Conservation (phyloP, 306 rosid species). For the Vachellia pachyceras region DNA sequence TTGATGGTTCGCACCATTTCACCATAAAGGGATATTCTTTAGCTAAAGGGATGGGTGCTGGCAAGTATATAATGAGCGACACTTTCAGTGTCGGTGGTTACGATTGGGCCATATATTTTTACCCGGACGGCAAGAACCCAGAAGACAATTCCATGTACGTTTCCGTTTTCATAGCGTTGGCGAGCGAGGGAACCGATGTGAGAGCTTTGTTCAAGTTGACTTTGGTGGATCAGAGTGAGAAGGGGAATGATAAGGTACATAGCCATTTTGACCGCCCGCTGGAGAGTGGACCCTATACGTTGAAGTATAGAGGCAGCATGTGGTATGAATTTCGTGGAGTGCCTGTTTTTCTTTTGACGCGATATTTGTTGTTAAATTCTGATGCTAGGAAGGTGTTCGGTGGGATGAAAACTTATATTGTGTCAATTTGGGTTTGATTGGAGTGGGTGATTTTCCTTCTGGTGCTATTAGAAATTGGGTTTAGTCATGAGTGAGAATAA, state of each 20-base stretch:
- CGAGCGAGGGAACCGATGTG: constrained; percentile 13
- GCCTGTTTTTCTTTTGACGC: neutral
- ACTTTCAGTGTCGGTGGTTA: constrained; percentile 85
- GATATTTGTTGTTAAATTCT: constrained; percentile 7
- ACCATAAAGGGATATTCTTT: constrained; percentile 82
- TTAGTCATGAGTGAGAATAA: constrained; percentile 24
- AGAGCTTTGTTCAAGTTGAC: neutral
- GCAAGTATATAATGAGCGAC: constrained; percentile 81
- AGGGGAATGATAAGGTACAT: neutral
- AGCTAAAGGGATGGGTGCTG: constrained; percentile 93
- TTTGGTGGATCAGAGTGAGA: neutral
- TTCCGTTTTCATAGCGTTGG: constrained; percentile 11
- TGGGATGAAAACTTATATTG: neutral
- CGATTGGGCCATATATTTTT: constrained; percentile 94
- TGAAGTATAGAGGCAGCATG: constrained; percentile 11
- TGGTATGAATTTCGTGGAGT: constrained; percentile 1
- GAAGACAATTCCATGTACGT: constrained; percentile 65
- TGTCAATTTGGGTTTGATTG: neutral
- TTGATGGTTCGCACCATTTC: constrained; percentile 83
- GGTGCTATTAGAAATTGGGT: neutral
- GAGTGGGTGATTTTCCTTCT: neutral
- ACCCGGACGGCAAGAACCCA: constrained; percentile 90
- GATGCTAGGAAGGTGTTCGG: constrained; percentile 27
- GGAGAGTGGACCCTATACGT: constrained; percentile 7
- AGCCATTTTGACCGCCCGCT: constrained; percentile 11